Evolutionary conservation across 1,284 basidiomycete species (phyloP).

Genomic region (Cerrena zonata): DNA sequence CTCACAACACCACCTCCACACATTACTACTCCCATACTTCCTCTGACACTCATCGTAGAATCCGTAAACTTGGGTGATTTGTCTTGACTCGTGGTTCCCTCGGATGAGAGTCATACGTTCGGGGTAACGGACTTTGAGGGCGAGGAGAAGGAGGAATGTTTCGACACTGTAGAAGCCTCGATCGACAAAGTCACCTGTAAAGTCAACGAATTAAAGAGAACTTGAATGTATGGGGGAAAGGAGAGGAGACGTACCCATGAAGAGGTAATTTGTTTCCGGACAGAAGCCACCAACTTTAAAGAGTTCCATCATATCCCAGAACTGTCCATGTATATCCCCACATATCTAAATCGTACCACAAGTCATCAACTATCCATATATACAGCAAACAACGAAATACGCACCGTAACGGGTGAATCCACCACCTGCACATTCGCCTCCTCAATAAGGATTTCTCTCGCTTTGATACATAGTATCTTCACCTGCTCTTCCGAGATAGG

Average conservation of each 20-base stretch:
- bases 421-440: constrained; percentile 97
- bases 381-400: constrained; percentile 25
- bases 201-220: constrained; percentile 1
- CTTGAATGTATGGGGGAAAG: neutral
- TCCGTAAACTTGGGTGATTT: constrained; percentile 98
- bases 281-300: constrained; percentile 94
- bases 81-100: constrained; percentile 97
- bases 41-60: constrained; percentile 98
- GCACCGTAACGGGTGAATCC: constrained; percentile 90
- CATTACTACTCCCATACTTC: constrained; percentile 92
- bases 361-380: neutral
- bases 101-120: constrained; percentile 96
- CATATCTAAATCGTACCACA: constrained; percentile 65
- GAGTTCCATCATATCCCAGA: constrained; percentile 95
- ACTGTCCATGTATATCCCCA: constrained; percentile 98
- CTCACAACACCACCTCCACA: constrained; percentile 98
- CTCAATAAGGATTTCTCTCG: constrained; percentile 92
- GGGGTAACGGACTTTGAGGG: constrained; percentile 95
- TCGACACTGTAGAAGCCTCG: constrained; percentile 97
- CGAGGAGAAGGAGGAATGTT: constrained; percentile 89
- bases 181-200: constrained; percentile 89
- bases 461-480: constrained; percentile 89
- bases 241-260: constrained; percentile 76
- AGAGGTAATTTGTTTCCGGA: constrained; percentile 95
- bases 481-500: constrained; percentile 90